Base-by-base conservation (phyloP, 306 rosid species). In the Delonix regia region DNA sequence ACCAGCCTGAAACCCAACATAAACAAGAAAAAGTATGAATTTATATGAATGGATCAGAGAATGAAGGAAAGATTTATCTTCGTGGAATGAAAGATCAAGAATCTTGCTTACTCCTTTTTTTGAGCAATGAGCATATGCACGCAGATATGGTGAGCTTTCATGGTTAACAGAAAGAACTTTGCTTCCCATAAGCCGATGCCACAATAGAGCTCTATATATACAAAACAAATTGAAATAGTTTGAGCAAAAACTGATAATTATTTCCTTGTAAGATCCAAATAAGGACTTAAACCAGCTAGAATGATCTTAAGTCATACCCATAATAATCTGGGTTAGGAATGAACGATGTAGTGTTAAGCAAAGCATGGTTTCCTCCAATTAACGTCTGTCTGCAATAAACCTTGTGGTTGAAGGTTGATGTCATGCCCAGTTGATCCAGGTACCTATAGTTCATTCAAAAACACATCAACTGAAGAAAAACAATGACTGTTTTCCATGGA, bases 341-440 rank as follows among this genome's bases (percentile, higher is more conserved):
- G 78, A 86, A 89, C 8, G 87, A 34, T 9, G 92, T 85, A 34
- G 88, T 85, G 36, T 89, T 88, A 13, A 88, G 88, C 56, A 88
- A 69, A 36, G 63, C 97, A 76, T 91, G 88, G 59, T 88, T 89
- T 55, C 94, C 97, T 45, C 94, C 94, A 19, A 86, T 76, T 33
- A 88, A 78, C 15, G 89, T 18, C 33, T 91, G 90, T 81, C 93
- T 83, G 53, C 93, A 89, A 65, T 83, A 89, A 77, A 81, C 97
- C 64, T 84, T 83, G 53, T 89, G 93, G 57, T 82, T 67, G 59
- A 74, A 86, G 24, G 85, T 64, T 21, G 92, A 77, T 49, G 95
- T 36, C 93, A 87, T 88, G 49, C 91, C 96, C 13, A 90, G 59
- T 41, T 90, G 90, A 71, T 90, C 96, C 83, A 88, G 69, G 52